Evolutionary conservation across 495 filamentous ascomycete genomes (phyloP).

Genomic region (Tetracladium marchalianum): DNA sequence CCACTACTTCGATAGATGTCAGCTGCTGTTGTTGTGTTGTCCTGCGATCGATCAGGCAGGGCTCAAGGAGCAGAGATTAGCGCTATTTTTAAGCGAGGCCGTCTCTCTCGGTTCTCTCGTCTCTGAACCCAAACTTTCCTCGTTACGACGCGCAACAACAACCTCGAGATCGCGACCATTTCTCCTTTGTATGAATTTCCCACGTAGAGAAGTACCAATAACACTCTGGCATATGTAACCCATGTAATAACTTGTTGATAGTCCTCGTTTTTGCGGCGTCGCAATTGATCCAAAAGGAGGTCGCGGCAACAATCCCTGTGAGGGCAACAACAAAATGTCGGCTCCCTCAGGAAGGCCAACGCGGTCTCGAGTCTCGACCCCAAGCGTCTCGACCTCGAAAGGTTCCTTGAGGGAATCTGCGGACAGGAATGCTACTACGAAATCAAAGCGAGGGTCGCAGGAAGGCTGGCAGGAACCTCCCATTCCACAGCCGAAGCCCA

Average conservation of each 20-base stretch:
- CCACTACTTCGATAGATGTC: background rate
- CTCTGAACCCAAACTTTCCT: slow-evolving; percentile 3
- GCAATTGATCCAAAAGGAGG: slow-evolving; percentile 9
- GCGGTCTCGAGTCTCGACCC: slow-evolving; percentile 33
- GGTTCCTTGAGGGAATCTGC: slow-evolving; percentile 2
- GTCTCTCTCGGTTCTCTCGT: background rate
- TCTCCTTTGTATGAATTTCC: slow-evolving; percentile 5
- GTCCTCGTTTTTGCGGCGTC: slow-evolving; percentile 11
- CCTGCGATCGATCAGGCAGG: background rate
- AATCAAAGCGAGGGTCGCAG: slow-evolving; percentile 27
- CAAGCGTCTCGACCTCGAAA: slow-evolving; percentile 24
- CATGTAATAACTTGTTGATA: slow-evolving; percentile 13
- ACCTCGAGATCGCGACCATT: slow-evolving; percentile 12
- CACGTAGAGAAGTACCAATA: slow-evolving; percentile 13
- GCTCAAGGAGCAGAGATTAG: background rate
- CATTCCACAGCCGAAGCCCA: slow-evolving; percentile 50
- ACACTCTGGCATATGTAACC: background rate
- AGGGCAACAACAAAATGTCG: slow-evolving; percentile 3
- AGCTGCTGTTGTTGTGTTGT: background rate
- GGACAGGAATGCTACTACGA: slow-evolving; percentile 18
- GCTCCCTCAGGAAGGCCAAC: slow-evolving; percentile 5
- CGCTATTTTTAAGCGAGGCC: background rate
- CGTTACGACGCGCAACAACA: slow-evolving; percentile 1
- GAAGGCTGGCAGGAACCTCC: slow-evolving; percentile 65
- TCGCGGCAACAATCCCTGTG: slow-evolving; percentile 1